phyloP scores from a whole-genome alignment of 306 rosid species.

The Glycine tomentella region DNA sequence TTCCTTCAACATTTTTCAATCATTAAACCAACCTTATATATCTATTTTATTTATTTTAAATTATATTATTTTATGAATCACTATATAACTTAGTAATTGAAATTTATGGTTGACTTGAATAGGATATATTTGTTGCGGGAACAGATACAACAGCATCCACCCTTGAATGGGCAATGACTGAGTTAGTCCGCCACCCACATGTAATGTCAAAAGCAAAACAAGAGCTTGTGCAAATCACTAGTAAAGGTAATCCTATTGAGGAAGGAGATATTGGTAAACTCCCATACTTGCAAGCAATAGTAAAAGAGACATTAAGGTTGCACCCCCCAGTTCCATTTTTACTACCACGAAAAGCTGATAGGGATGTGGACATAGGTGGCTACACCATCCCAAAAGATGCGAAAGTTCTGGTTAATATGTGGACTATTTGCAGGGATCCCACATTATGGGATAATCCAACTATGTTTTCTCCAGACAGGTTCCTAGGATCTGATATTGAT shows the following conservation, averaged over 20 bases:
- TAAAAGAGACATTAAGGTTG: constrained; percentile 39
- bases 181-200: constrained; percentile 25
- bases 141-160: constrained; percentile 43
- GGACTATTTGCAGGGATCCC: constrained; percentile 43
- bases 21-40: too few relatives aligned
- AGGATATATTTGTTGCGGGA: constrained; percentile 47
- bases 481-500: constrained; percentile 35
- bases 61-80: too few relatives aligned
- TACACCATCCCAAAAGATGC: constrained; percentile 44
- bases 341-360: constrained; percentile 44
- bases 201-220: constrained; percentile 20
- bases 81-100: neutral
- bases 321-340: constrained; percentile 43
- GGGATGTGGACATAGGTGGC: constrained; percentile 30
- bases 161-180: constrained; percentile 46
- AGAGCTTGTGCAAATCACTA: constrained; percentile 23
- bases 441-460: constrained; percentile 34
- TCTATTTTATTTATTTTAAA: too few relatives aligned
- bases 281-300: constrained; percentile 33
- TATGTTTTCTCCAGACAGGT: constrained; percentile 40
- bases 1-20: too few relatives aligned
- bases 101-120: constrained; percentile 2
- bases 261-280: constrained; percentile 24
- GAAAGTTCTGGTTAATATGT: constrained; percentile 35
- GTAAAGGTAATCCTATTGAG: constrained; percentile 15